These are phyloP conservation scores for Cantharellus anzutake DNA, from an alignment of 768 basidiomycete species.

Conservation along the genomic window DNA sequence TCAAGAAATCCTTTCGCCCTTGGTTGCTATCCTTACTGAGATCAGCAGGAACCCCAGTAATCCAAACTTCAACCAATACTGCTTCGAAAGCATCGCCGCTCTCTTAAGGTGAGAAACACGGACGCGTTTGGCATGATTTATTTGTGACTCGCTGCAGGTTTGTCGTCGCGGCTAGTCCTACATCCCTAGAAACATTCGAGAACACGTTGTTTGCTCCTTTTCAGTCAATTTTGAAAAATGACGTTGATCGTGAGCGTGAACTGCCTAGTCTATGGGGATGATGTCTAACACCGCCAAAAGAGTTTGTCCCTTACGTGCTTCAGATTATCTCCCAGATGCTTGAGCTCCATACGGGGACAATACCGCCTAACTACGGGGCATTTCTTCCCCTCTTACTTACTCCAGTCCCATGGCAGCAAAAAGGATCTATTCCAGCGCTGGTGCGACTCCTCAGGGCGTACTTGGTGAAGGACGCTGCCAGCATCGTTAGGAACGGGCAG, in stretches of 20 bases:
- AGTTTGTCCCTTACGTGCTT: conserved; percentile 95
- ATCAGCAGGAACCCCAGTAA: conserved; percentile 96
- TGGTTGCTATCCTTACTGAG: conserved; percentile 67
- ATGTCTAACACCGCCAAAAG: conserved; percentile 21
- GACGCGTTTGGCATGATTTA: neutral
- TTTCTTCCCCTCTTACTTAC: conserved; percentile 71
- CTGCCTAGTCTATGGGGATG: neutral
- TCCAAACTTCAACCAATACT: conserved; percentile 92
- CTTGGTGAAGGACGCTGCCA: conserved; percentile 43
- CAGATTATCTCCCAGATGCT: conserved; percentile 94
- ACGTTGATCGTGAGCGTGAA: conserved; percentile 61
- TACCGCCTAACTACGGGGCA: conserved; percentile 60
- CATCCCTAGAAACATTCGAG: conserved; percentile 60
- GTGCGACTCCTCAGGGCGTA: conserved; percentile 77
- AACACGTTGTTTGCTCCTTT: conserved; percentile 68
- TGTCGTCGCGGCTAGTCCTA: conserved; percentile 48
- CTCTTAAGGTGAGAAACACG: conserved; percentile 46
- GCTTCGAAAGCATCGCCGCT: conserved; percentile 91
- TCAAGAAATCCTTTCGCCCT: conserved; percentile 42
- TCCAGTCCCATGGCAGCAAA: conserved; percentile 77
- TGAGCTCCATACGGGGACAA: conserved; percentile 41
- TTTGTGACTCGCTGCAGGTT: conserved; percentile 31
- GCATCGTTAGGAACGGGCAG: conserved; percentile 55
- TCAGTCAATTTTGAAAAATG: conserved; percentile 72
- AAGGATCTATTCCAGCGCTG: conserved; percentile 86